These are phyloP conservation scores for Trichoderma koningii DNA, from an alignment of 2,329 filamentous ascomycete genomes.

Conservation along the genomic window DNA sequence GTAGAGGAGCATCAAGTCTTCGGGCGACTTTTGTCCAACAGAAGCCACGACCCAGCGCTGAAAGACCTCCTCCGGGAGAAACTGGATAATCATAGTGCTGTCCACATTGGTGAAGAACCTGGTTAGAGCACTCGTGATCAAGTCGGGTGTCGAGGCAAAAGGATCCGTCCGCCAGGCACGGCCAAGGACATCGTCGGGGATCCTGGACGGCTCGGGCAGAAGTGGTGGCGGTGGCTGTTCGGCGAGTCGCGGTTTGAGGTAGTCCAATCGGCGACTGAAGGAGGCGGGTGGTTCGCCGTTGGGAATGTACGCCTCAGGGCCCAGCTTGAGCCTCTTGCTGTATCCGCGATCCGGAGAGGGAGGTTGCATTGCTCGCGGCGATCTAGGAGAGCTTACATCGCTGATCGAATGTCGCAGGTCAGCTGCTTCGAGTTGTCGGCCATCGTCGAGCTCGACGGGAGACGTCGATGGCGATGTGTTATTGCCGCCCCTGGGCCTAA, in stretches of 20 bases:
- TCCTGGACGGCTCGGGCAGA: conserved; percentile 47
- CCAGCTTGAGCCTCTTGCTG: conserved; percentile 53
- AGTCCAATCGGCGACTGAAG: conserved; percentile 41
- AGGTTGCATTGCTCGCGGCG: conserved; percentile 46
- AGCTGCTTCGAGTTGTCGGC: conserved; percentile 42
- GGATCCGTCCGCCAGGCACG: conserved; percentile 55
- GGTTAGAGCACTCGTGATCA: conserved; percentile 43
- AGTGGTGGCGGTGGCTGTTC: conserved; percentile 38
- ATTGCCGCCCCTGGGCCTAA: conserved; percentile 59
- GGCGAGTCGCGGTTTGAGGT: conserved; percentile 40
- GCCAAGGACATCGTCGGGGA: conserved; percentile 52
- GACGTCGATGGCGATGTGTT: conserved; percentile 58
- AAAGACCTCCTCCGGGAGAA: conserved; percentile 46
- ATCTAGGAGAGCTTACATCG: conserved; percentile 51
- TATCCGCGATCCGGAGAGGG: conserved; percentile 42
- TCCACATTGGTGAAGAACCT: conserved; percentile 49
- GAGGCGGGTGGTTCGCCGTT: conserved; percentile 38
- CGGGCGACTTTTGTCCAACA: conserved; percentile 43
- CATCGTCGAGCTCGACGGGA: conserved; percentile 52
- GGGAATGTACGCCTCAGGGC: conserved; percentile 50
- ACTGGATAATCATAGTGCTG: conserved; percentile 45
- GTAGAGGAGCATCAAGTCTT: conserved; percentile 51
- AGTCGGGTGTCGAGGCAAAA: conserved; percentile 48
- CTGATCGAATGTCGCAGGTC: conserved; percentile 47
- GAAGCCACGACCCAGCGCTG: conserved; percentile 42